Conservation (phyloP, 2,329 filamentous ascomycete species). For the Chaetomium sp. region DNA sequence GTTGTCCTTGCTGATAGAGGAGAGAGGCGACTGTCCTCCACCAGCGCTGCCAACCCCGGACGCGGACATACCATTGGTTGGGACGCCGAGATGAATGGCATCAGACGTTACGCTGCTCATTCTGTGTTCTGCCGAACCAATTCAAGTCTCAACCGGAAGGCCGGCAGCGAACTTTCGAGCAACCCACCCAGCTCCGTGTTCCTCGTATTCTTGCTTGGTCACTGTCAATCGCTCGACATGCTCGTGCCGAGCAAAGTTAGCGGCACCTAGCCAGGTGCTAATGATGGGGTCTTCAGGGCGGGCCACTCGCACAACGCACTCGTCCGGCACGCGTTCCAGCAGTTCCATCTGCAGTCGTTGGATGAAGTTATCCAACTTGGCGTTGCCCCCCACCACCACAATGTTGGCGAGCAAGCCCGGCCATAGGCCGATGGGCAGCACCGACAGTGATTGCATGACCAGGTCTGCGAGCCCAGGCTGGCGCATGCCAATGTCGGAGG, state of each 20-base stretch:
- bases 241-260: constrained; percentile 69
- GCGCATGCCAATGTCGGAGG: constrained; percentile 79
- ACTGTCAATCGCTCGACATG: constrained; percentile 70
- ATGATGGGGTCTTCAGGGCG: constrained; percentile 72
- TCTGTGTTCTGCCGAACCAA: background rate
- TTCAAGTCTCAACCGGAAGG: constrained; percentile 30
- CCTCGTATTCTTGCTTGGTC: constrained; percentile 89
- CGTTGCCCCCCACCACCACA: constrained; percentile 84
- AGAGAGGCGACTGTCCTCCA: too few relatives aligned
- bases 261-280: constrained; percentile 85
- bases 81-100: background rate
- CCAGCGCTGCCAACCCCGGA: background rate
- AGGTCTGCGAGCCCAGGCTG: constrained; percentile 81
- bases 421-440: constrained; percentile 79
- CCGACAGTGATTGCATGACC: constrained; percentile 75
- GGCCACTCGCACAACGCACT: constrained; percentile 75
- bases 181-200: constrained; percentile 76
- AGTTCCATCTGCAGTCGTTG: constrained; percentile 77
- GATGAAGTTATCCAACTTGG: constrained; percentile 77
- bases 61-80: background rate
- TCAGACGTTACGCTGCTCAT: background rate
- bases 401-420: constrained; percentile 84
- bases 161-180: constrained; percentile 66
- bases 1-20: background rate
- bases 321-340: constrained; percentile 69